Percentiles rank a stretch among this genome's conserved stretches.
phyloP scores from a whole-genome alignment of 495 filamentous ascomycete genomes.

The Hyaloscypha finlandica region DNA sequence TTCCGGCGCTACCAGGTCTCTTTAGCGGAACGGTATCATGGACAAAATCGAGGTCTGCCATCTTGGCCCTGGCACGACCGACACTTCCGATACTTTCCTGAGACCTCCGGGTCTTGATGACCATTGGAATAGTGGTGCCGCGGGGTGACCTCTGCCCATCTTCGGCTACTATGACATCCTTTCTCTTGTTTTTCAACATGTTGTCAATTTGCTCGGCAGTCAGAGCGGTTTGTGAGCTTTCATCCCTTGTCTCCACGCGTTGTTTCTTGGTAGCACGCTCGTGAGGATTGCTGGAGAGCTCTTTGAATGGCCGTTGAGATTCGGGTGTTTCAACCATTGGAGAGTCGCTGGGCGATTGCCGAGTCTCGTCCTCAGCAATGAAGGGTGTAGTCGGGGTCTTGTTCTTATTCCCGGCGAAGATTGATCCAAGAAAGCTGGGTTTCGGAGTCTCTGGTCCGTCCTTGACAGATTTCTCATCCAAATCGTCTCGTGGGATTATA shows the following conservation, averaged over 20 bases:
- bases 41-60: conserved; percentile 21
- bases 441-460: conserved; percentile 36
- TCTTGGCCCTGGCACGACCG: conserved; percentile 28
- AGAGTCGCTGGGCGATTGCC: conserved; percentile 44
- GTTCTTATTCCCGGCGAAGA: conserved; percentile 45
- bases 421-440: conserved; percentile 43
- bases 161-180: conserved; percentile 32
- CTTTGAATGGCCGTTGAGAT: conserved; percentile 44
- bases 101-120: conserved; percentile 35
- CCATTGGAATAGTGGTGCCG: conserved; percentile 32
- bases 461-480: conserved; percentile 11
- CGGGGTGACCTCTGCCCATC: conserved; percentile 41
- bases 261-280: conserved; percentile 38
- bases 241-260: conserved; percentile 54
- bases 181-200: conserved; percentile 51
- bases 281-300: conserved; percentile 42
- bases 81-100: conserved; percentile 43
- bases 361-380: conserved; percentile 59
- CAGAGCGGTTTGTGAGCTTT: conserved; percentile 72
- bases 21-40: conserved; percentile 26
- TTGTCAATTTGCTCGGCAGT: conserved; percentile 73
- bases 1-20: conserved; percentile 28
- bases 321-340: conserved; percentile 41
- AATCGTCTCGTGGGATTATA: conserved; percentile 47
- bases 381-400: conserved; percentile 38